A percentile compares a stretch with the other conserved stretches of the same genome.
Conservation (phyloP, 1,284 basidiomycete species). For the Leccinum glutinopallens region DNA sequence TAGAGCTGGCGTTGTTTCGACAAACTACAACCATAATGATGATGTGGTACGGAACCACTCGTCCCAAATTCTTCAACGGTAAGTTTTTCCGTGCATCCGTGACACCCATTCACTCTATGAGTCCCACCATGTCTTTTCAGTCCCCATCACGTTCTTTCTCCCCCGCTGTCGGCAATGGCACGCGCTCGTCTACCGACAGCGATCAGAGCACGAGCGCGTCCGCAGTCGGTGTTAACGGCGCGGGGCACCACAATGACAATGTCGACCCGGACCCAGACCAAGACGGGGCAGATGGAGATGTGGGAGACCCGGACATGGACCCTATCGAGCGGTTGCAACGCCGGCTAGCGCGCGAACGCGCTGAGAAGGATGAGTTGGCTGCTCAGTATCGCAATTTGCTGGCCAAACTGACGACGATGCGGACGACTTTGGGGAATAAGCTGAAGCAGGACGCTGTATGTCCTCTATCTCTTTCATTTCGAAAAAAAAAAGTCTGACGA, state of each 20-base stretch:
- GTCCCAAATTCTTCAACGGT: no score
- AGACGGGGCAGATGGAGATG: conserved; percentile 14
- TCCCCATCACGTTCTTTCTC: conserved; percentile 28
- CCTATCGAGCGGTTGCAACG: conserved; percentile 51
- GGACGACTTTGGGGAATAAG: conserved; percentile 91
- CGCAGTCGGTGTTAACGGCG: conserved; percentile 15
- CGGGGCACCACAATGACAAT: conserved; percentile 21
- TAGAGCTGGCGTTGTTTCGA: neutral
- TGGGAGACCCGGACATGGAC: conserved; percentile 33
- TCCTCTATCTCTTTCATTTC: conserved; percentile 22
- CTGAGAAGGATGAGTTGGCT: conserved; percentile 86
- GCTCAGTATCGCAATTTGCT: conserved; percentile 87
- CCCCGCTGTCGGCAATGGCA: conserved; percentile 22
- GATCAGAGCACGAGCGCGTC: conserved; percentile 20
- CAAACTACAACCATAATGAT: neutral
- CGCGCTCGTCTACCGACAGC: conserved; percentile 33
- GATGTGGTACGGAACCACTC: no score
- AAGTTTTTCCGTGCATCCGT: no score
- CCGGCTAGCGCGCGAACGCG: conserved; percentile 60
- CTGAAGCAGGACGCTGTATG: conserved; percentile 94
- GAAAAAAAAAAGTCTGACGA: conserved; percentile 28
- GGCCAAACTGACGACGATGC: conserved; percentile 90
- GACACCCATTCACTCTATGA: no score
- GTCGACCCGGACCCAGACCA: conserved; percentile 8
- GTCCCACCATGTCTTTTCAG: conserved; percentile 19